Conservation (phyloP, 345 rosid genomes). For the Brassica carinata region DNA sequence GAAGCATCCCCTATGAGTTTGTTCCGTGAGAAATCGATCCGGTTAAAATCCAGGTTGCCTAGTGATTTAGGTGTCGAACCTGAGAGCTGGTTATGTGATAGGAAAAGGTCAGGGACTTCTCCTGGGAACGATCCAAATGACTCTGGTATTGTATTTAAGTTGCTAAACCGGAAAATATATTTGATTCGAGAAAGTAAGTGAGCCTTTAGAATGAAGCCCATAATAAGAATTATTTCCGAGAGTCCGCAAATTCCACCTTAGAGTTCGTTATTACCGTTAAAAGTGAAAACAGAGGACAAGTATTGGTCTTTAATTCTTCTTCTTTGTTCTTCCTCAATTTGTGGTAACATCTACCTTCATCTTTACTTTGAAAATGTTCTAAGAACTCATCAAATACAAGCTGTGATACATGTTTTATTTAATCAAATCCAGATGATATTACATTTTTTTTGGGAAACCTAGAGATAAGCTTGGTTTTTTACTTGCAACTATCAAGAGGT, state of each 20-base stretch:
- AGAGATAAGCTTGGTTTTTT: constrained; percentile 7
- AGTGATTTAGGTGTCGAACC: constrained; percentile 62
- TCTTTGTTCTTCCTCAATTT: no score
- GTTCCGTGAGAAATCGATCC: constrained; percentile 66
- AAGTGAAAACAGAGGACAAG: no score
- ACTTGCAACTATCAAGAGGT: constrained; percentile 59
- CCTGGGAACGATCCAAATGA: constrained; percentile 57
- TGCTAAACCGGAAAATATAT: no score
- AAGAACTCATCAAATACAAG: constrained; percentile 5
- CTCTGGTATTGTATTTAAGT: constrained; percentile 47
- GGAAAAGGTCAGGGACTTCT: constrained; percentile 38
- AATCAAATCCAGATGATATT: not conserved
- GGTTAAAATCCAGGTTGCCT: constrained; percentile 47
- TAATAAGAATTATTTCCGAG: no score
- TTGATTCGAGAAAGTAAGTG: no score
- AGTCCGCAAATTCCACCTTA: no score
- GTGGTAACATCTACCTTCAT: no score
- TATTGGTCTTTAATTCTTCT: no score
- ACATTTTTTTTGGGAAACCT: not conserved
- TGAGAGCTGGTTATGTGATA: constrained; percentile 70
- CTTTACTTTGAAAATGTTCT: not conserved
- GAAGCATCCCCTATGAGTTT: constrained; percentile 65
- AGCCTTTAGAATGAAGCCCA: no score
- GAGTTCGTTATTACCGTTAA: no score
- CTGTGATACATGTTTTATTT: not conserved